Conservation (phyloP, 2,329 filamentous ascomycete species). For the Colletotrichum horii region DNA sequence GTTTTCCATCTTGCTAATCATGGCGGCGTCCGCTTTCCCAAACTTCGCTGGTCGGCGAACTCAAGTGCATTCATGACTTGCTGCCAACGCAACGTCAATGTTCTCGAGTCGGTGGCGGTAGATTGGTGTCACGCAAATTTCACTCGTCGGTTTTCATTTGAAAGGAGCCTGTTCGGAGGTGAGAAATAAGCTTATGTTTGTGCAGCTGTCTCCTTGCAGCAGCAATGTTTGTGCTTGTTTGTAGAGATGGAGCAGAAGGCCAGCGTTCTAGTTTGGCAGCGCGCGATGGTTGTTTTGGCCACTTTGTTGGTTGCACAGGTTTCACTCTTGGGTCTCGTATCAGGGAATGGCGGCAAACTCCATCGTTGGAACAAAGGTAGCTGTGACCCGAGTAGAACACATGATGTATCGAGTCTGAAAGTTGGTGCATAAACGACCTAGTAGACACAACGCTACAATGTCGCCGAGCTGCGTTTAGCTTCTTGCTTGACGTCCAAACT, state of each 20-base stretch:
- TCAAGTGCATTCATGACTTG: background rate
- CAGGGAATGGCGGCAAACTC: background rate
- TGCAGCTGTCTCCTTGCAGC: background rate
- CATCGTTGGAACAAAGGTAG: background rate
- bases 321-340: background rate
- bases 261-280: background rate
- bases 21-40: background rate
- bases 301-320: background rate
- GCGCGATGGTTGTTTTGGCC: background rate
- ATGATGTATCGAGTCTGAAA: background rate
- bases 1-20: fast-evolving
- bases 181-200: background rate
- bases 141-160: background rate
- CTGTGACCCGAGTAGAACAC: background rate
- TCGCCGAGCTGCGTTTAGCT: background rate
- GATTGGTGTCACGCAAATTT: background rate
- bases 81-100: background rate
- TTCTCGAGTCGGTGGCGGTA: background rate
- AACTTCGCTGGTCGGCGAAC: background rate
- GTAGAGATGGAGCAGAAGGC: background rate
- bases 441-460: background rate
- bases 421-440: background rate
- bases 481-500: background rate
- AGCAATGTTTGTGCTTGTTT: background rate
- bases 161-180: background rate